Base-by-base conservation (phyloP, 768 basidiomycete species). In the Candolleomyces efflorescens region DNA sequence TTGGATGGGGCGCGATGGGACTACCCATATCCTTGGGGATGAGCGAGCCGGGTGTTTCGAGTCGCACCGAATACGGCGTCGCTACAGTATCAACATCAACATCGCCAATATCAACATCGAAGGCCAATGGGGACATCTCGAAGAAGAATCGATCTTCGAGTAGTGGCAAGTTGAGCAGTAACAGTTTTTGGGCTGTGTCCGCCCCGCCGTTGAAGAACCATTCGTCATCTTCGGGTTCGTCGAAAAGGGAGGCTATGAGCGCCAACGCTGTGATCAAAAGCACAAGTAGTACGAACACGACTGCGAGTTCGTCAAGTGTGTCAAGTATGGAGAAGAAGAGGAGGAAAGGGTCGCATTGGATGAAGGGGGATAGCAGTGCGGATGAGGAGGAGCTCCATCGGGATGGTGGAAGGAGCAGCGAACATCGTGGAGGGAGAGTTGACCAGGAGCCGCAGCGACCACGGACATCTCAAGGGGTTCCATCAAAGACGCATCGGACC, bases 211-310 rank as follows among this genome's bases (percentile, higher is more conserved):
- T 61, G 47, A 57, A 59, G 39, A 32, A 53, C 41, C 45, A 43
- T 32, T 32, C 32, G 10, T 53, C 54, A 55, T 60, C 24, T 56
- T 62, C 56, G 59, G 58, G 58, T 61, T n/a, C 41, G 44, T 45
- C 53, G 36, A 18, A 48, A 15, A 23, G 56, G 24, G 48, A 54
- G 45, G 45, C 64, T 17, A 64, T 67, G 52, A 69, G 66, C 52
- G 67, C 67, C 32, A 60, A 67, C 1, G 62, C 65, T 37, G 57
- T 5, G 6, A 43, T 65, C 13, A 56, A 63, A 12, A 75, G 73
- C 58, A 71, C 69, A 41, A 75, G 73, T 56, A 78, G 76, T 43
- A 62, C 66, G 61, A 72, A 69, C 61, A 68, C 73, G 51, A 71
- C 70, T 53, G 68, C 64, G 44, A 69, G 65, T 52, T 59, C 59